Percentiles rank a stretch among this genome's conserved stretches.
phyloP scores from a whole-genome alignment of 2,329 filamentous ascomycete genomes.

The Phyllosticta citriasiana region DNA sequence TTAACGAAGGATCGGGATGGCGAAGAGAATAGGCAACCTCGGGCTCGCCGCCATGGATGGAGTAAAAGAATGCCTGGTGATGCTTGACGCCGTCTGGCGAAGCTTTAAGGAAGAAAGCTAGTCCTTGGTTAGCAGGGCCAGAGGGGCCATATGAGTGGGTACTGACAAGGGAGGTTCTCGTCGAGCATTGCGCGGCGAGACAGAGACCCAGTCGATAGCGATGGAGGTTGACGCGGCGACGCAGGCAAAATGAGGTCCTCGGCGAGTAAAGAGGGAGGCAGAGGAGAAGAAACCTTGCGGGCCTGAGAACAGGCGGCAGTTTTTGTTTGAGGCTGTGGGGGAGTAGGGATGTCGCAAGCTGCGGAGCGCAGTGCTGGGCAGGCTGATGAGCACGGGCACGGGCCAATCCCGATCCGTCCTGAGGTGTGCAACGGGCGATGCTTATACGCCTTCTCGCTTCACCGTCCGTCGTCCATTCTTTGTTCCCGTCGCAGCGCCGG shows the following conservation, averaged over 20 bases:
- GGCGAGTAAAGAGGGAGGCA: not conserved
- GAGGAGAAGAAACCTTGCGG: not conserved
- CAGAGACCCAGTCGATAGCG: not conserved
- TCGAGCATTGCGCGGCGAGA: slow-evolving; percentile 57
- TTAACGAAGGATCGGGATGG: slow-evolving; percentile 60
- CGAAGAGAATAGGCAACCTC: slow-evolving; percentile 70
- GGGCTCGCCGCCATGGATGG: slow-evolving; percentile 71
- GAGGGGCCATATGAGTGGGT: slow-evolving; percentile 18
- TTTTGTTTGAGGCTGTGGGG: slow-evolving; percentile 7
- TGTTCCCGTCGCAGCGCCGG: not conserved
- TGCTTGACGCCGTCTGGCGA: slow-evolving; percentile 41
- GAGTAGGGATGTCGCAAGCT: slow-evolving; percentile 1
- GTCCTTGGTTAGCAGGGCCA: slow-evolving; percentile 23
- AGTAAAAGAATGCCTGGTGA: slow-evolving; percentile 45
- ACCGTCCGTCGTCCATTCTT: not conserved
- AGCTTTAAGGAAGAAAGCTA: slow-evolving; percentile 51
- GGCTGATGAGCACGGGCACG: slow-evolving; percentile 2
- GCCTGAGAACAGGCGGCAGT: not conserved
- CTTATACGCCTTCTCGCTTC: not conserved
- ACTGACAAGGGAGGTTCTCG: slow-evolving; percentile 73
- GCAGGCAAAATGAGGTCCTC: not conserved
- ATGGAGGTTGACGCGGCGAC: not conserved
- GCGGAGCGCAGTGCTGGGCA: not conserved
- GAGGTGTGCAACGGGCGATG: not conserved
- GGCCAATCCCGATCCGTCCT: not conserved